Evolutionary conservation across 192 early-diverging fungal genomes (phyloP), one percentile per base, ranked within the genome.

Genomic region (Podochytrium sp.): DNA sequence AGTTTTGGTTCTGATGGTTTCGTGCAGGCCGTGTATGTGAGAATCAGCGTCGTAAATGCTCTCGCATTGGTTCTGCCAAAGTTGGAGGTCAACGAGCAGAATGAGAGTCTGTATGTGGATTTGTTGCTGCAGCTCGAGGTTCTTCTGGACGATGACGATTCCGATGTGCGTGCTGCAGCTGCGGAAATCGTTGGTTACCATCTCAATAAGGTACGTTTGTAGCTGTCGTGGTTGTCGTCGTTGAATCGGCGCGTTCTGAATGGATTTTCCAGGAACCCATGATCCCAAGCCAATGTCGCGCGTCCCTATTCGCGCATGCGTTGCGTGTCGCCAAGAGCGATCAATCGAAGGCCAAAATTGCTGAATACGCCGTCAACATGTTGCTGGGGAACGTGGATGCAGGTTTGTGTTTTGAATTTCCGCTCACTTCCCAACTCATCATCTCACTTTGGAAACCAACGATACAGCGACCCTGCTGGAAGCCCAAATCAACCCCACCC

Each of bases 101-200:
- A 30, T 14, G 51, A 61, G 30, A 56, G 69, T 29, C 38, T 68
- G 5, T 75, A 77, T 41, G 84, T 83, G 57, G 81, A 85, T 33
- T 72, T 89, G 77, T 79, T 86, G 14, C 77, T 89, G 71, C 75
- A 82, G 0, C 63, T 87, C 38, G 77, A 81, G 59, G 59, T 73
- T 2, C 55, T 87, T 41, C 67, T 94, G 58, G 83, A 94, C 71
- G 93, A 95, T 81, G 93, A 95, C 65, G 92, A 95, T 63, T 81
- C 81, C 23, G 92, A 92, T 57, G 83, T 95, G 1, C 86, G 93
- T 7, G 79, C 91, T n/a, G 86, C 80, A 50, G 82, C 83, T 3
- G 86, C 93, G 2, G 60, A 58, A 27, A 86, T 89, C 68, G 89
- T 90, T 25, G 87, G 90, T 0, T 67, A 77, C 52, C 87, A 81